Evolutionary conservation across 202 grass and related monocot species (phyloP).

Genomic region (Setaria viridis): DNA sequence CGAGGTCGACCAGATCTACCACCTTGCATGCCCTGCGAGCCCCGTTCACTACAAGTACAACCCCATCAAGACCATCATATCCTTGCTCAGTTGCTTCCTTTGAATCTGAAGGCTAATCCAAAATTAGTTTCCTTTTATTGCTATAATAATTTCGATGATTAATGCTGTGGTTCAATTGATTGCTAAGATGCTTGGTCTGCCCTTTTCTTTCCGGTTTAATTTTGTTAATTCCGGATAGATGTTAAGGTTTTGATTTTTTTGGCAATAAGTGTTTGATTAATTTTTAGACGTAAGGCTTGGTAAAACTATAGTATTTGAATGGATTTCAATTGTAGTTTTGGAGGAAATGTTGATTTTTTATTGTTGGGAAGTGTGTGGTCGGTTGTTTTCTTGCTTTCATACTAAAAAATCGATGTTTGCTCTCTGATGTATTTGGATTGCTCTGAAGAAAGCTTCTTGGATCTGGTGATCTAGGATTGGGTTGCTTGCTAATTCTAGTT

Average conservation of each 20-base stretch:
- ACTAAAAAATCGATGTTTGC: neutral
- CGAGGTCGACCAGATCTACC: slow-evolving; percentile 90
- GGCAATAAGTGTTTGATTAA: neutral
- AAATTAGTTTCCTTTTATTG: neutral
- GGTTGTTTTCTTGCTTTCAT: neutral
- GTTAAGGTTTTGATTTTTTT: neutral
- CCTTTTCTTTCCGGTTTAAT: neutral
- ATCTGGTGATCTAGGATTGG: neutral
- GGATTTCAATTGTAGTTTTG: neutral
- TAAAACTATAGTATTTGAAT: neutral
- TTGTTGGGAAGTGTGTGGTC: neutral
- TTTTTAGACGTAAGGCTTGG: neutral
- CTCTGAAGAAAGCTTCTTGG: slow-evolving; percentile 19
- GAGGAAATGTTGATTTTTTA: neutral
- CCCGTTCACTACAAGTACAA: slow-evolving; percentile 93
- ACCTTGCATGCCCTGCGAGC: slow-evolving; percentile 77
- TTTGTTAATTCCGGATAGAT: neutral
- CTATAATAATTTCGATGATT: neutral
- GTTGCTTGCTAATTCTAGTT: slow-evolving; percentile 1
- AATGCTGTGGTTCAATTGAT: neutral
- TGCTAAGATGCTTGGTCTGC: slow-evolving; percentile 12
- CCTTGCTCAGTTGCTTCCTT: slow-evolving; percentile 49
- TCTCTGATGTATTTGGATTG: slow-evolving; percentile 13
- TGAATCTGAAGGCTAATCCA: slow-evolving; percentile 23
- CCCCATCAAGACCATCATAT: slow-evolving; percentile 92